Conservation (phyloP, 192 early-diverging fungal species). For the Gigaspora rosea region DNA sequence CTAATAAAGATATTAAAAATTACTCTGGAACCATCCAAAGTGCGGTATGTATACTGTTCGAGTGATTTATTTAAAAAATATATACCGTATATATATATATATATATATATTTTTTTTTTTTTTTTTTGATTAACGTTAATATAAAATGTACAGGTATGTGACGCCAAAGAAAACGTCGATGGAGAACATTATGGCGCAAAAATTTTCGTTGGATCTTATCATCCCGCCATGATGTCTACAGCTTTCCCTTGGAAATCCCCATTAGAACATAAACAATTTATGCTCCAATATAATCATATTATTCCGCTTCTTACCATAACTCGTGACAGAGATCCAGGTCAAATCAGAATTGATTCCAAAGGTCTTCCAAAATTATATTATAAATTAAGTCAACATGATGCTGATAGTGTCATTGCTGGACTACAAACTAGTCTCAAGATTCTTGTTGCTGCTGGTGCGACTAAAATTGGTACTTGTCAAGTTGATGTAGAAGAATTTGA, state of each 20-base stretch:
- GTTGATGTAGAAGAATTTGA: constrained; percentile 44
- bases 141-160: constrained; percentile 36
- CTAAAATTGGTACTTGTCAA: constrained; percentile 57
- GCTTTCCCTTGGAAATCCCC: constrained; percentile 53
- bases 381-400: constrained; percentile 54
- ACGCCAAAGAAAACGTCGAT: constrained; percentile 58
- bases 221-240: constrained; percentile 50
- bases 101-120: too few relatives aligned
- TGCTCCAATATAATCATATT: constrained; percentile 52
- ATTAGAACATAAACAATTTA: constrained; percentile 51
- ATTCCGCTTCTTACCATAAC: constrained; percentile 54
- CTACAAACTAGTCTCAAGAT: constrained; percentile 47
- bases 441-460: constrained; percentile 68
- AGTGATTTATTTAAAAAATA: not conserved
- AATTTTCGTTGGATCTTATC: constrained; percentile 62
- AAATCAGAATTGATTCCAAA: constrained; percentile 46
- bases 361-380: constrained; percentile 51
- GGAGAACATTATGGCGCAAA: constrained; percentile 66
- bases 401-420: constrained; percentile 47
- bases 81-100: too few relatives aligned
- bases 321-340: constrained; percentile 64
- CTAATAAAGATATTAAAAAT: constrained; percentile 46
- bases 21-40: constrained; percentile 70
- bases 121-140: not conserved
- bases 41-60: constrained; percentile 46